Conservation (phyloP, 768 basidiomycete species). For the Thelephora aurantiotincta region DNA sequence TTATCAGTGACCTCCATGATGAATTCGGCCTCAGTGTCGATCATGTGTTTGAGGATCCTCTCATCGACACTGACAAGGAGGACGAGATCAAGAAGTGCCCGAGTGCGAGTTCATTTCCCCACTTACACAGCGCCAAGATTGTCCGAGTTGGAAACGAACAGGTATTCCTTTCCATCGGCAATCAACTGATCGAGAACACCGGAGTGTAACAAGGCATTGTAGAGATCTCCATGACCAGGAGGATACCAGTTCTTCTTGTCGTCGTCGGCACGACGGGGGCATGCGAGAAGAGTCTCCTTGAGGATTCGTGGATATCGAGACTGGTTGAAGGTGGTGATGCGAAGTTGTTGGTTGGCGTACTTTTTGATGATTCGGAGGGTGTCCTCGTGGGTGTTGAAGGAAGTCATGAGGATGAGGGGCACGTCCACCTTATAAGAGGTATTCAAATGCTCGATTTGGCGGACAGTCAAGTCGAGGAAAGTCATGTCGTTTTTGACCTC, state of each 20-base stretch:
- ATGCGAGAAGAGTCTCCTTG: constrained; percentile 80
- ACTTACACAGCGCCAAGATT: constrained; percentile 84
- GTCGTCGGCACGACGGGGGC: constrained; percentile 60
- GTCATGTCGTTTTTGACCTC: constrained; percentile 98
- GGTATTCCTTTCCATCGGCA: constrained; percentile 88
- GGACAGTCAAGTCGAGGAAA: constrained; percentile 87
- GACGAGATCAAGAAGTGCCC: not conserved
- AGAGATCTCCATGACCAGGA: constrained; percentile 93
- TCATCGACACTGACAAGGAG: constrained; percentile 9
- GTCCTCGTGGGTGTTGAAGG: constrained; percentile 96
- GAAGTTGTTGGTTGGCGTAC: constrained; percentile 89
- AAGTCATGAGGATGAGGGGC: constrained; percentile 97
- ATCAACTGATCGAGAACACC: constrained; percentile 85
- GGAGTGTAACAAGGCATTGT: constrained; percentile 82
- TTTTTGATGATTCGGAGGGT: constrained; percentile 95
- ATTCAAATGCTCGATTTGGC: constrained; percentile 94
- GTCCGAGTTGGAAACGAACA: constrained; percentile 96
- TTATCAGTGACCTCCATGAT: constrained; percentile 95
- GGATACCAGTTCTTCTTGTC: constrained; percentile 96
- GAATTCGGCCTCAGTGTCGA: constrained; percentile 70
- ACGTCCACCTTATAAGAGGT: constrained; percentile 74
- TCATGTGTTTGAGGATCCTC: constrained; percentile 78
- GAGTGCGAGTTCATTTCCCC: not conserved
- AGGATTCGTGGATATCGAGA: constrained; percentile 88
- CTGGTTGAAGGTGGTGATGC: constrained; percentile 88